Conservation (phyloP, 805 yeast species). For the Ogataea populi-albae region DNA sequence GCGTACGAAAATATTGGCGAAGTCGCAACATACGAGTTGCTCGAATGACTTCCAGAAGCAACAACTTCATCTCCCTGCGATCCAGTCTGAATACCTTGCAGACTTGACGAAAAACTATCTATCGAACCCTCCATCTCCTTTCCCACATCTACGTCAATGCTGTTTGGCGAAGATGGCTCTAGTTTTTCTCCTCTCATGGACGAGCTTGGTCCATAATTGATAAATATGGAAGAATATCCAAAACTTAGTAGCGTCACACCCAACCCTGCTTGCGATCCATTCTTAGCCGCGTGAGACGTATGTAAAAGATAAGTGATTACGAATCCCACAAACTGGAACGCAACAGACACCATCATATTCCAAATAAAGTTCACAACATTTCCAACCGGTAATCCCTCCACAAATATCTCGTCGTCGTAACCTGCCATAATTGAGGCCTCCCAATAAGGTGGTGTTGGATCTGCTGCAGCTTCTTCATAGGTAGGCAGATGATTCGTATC, state of each 20-base stretch:
- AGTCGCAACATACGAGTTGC: slow-evolving; percentile 14
- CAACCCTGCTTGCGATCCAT: slow-evolving; percentile 89
- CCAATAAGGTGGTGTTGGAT: slow-evolving; percentile 95
- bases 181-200: slow-evolving; percentile 34
- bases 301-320: slow-evolving; percentile 85
- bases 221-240: slow-evolving; percentile 58
- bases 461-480: slow-evolving; percentile 93
- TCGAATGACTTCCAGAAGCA: neutral
- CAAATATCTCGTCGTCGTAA: slow-evolving; percentile 83
- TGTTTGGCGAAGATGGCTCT: slow-evolving; percentile 58
- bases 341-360: slow-evolving; percentile 85
- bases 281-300: slow-evolving; percentile 95
- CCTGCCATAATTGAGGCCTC: slow-evolving; percentile 83
- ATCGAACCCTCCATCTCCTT: slow-evolving; percentile 24
- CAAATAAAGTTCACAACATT: slow-evolving; percentile 82
- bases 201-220: slow-evolving; percentile 27
- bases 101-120: slow-evolving; percentile 27
- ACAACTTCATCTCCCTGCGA: slow-evolving; percentile 13
- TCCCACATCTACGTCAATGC: slow-evolving; percentile 41
- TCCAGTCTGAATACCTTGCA: slow-evolving; percentile 10
- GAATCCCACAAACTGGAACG: slow-evolving; percentile 93
- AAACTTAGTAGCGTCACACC: slow-evolving; percentile 79
- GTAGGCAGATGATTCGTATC: slow-evolving; percentile 70
- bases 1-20: slow-evolving; percentile 57
- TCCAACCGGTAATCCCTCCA: slow-evolving; percentile 96